phyloP scores from a whole-genome alignment of 2,329 filamentous ascomycete species.

The Orbilia ellipsospora region DNA sequence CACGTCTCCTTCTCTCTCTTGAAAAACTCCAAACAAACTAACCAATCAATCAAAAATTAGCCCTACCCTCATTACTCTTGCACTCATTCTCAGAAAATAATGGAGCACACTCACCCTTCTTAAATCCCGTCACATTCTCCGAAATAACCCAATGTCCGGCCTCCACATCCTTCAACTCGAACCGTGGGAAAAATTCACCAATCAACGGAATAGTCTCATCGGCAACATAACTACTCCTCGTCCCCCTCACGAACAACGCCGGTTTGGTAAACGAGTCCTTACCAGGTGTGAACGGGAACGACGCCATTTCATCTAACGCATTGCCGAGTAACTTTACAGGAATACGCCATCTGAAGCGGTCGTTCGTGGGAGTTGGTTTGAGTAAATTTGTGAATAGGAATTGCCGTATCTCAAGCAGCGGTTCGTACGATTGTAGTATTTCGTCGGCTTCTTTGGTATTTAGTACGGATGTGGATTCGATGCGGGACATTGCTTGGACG shows the following conservation, averaged over 20 bases:
- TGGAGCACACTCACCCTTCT: conserved; percentile 70
- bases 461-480: conserved; percentile 75
- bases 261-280: conserved; percentile 76
- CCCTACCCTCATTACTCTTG: neutral
- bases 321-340: conserved; percentile 77
- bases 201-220: conserved; percentile 83
- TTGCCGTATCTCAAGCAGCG: conserved; percentile 81
- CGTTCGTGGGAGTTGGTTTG: conserved; percentile 65
- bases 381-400: conserved; percentile 90
- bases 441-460: conserved; percentile 81
- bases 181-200: conserved; percentile 83
- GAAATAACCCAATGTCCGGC: conserved; percentile 89
- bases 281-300: conserved; percentile 85
- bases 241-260: conserved; percentile 83
- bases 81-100: neutral
- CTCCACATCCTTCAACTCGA: conserved; percentile 78
- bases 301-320: conserved; percentile 79
- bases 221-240: conserved; percentile 79
- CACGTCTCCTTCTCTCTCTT: conserved; percentile 38
- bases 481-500: conserved; percentile 82
- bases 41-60: conserved; percentile 3
- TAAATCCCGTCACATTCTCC: conserved; percentile 84
- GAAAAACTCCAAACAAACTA: conserved; percentile 50
- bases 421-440: conserved; percentile 79
- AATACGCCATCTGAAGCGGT: conserved; percentile 75